Base-by-base conservation (phyloP, 495 filamentous ascomycete species). In the Xylaria bambusicola region DNA sequence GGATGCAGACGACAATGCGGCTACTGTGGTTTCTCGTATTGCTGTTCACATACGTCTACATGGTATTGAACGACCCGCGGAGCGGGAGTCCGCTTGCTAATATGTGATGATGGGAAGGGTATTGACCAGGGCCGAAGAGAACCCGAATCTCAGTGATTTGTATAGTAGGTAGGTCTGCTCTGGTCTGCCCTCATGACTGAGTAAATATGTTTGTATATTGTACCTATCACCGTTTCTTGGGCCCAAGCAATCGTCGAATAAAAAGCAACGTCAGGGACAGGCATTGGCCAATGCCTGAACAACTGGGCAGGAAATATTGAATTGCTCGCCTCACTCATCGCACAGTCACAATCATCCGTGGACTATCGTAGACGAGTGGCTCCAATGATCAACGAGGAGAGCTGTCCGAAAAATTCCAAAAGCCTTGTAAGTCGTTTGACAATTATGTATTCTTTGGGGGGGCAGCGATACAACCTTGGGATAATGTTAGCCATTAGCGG, bases 221-320 rank as follows among this genome's bases (percentile, higher is more conserved):
- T 33, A n/a, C n/a, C 29, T 5, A 33, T 21, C 41, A 36, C 42
- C 27, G 44, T 33, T 49, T 52, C 18, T 10, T 26, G 18, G 18
- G 21, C 13, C 26, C 15, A 20, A 44, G 15, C 7, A 15, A 44
- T 23, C 23, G 8, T 23, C 24, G 15, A 29, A 38, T 31, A 38
- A 51, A 58, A 50, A 58, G 45, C 33, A 58, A 58, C 26, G 20
- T 24, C 4, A 33, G 4, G 24, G 35, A 51, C 23, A 17, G 36
- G 17, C 46, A 58, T 51, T 58, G 56, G 36, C 40, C 36, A 58
- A 51, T 51, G 26, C 41, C 36, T 27, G 31, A 27, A 57, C 27
- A 24, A 35, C 33, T 38, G 41, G 41, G 17, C n/a, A 42, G 13
- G 36, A 17, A 45, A 44, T 17, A 53, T 45, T 60, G 49, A 40